A percentile compares a stretch with the other conserved stretches of the same genome.
phyloP scores from a whole-genome alignment of 1,139 yeast genomes.

The Debaryomyces fabryi region DNA sequence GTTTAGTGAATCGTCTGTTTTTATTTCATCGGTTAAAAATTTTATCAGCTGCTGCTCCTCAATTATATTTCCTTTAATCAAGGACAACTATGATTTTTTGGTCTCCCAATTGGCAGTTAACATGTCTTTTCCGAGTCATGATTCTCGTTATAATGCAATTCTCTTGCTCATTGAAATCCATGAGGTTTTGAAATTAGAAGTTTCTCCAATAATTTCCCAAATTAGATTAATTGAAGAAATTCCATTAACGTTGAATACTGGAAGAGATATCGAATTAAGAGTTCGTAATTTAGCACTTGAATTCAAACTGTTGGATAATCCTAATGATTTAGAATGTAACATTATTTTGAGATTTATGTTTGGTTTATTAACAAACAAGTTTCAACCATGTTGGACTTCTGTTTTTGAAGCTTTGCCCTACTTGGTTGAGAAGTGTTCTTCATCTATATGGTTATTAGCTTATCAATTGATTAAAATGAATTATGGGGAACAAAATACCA shows the following conservation, averaged over 20 bases:
- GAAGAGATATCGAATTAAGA: slow-evolving; percentile 75
- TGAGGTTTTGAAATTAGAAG: slow-evolving; percentile 26
- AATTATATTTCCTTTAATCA: not conserved
- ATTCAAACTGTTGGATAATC: slow-evolving; percentile 43
- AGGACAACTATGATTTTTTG: not conserved
- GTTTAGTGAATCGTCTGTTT: slow-evolving; percentile 24
- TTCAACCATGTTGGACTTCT: slow-evolving; percentile 86
- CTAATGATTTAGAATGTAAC: slow-evolving; percentile 34
- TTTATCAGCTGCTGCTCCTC: slow-evolving; percentile 14
- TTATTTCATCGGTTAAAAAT: slow-evolving; percentile 23
- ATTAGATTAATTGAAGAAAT: slow-evolving; percentile 67
- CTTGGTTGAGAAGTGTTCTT: slow-evolving; percentile 47
- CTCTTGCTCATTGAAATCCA: slow-evolving; percentile 38
- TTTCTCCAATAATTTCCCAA: slow-evolving; percentile 40
- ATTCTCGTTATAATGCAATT: slow-evolving; percentile 50
- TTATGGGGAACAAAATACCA: slow-evolving; percentile 23
- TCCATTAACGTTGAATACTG: slow-evolving; percentile 68
- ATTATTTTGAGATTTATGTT: slow-evolving; percentile 61
- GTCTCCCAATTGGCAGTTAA: slow-evolving; percentile 24
- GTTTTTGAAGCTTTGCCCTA: slow-evolving; percentile 61
- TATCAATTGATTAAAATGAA: slow-evolving; percentile 41
- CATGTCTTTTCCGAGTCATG: slow-evolving; percentile 48
- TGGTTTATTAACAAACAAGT: slow-evolving; percentile 74
- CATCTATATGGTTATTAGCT: slow-evolving; percentile 60
- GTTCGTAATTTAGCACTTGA: slow-evolving; percentile 61